phyloP scores from a whole-genome alignment of 371 early-diverging fungal genomes.

The Actinomucor elegans region DNA sequence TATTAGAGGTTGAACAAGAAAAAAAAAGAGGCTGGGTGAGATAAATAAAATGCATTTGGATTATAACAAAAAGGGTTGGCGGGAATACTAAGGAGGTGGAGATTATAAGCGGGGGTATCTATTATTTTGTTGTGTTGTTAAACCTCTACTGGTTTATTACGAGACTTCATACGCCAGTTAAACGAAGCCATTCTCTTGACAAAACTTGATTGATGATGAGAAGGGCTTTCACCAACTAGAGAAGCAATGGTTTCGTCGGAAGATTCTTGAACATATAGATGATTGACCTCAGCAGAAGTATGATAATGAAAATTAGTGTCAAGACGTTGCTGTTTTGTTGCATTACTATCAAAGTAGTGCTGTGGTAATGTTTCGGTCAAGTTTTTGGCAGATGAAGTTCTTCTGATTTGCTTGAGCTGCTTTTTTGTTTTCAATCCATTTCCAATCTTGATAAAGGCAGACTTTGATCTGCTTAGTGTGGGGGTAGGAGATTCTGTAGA shows the following conservation, averaged over 20 bases:
- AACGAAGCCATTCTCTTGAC: slow-evolving; percentile 42
- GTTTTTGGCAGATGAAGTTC: slow-evolving; percentile 23
- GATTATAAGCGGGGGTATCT: slow-evolving; percentile 17
- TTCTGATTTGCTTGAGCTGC: slow-evolving; percentile 14
- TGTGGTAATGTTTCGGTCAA: background rate
- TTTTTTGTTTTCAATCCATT: slow-evolving; percentile 22
- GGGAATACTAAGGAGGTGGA: too few species aligned
- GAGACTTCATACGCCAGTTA: slow-evolving; percentile 28
- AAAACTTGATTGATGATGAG: slow-evolving; percentile 24
- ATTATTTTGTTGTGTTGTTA: background rate
- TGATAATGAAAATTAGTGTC: slow-evolving; percentile 6
- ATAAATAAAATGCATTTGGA: background rate
- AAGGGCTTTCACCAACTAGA: too few species aligned
- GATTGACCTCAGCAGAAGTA: slow-evolving; percentile 4
- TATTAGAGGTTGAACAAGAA: background rate
- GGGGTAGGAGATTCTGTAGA: background rate
- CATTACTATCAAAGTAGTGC: too few species aligned
- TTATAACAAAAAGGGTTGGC: background rate
- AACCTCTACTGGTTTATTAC: slow-evolving; percentile 18
- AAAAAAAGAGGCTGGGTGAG: background rate
- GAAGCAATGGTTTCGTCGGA: slow-evolving; percentile 1
- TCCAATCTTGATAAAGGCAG: slow-evolving; percentile 40
- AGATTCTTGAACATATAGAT: background rate
- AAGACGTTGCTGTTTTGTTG: background rate
- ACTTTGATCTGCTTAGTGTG: slow-evolving; percentile 11